Evolutionary conservation across 345 rosid species (phyloP).

Genomic region (Rhizophora apiculata): DNA sequence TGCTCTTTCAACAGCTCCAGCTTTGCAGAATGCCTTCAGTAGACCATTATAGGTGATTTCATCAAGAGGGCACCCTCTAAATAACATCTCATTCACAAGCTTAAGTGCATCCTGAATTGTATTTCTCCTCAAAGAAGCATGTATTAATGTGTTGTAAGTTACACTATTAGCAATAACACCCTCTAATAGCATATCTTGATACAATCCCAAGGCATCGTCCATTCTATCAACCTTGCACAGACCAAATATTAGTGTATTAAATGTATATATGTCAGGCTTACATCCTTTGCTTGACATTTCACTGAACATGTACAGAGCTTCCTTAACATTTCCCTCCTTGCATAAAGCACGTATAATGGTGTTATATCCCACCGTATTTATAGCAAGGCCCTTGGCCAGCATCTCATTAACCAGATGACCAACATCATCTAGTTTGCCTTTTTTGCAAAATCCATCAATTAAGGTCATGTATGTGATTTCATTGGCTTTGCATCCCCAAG

Average conservation of each 20-base stretch:
- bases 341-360: conserved; percentile 59
- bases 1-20: conserved; percentile 64
- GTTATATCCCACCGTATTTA: conserved; percentile 79
- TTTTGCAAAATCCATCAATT: conserved; percentile 66
- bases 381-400: conserved; percentile 47
- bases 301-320: conserved; percentile 48
- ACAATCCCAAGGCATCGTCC: conserved; percentile 58
- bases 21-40: conserved; percentile 60
- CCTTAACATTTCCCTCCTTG: conserved; percentile 47
- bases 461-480: conserved; percentile 56
- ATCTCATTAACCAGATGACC: conserved; percentile 43
- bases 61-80: conserved; percentile 67
- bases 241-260: conserved; percentile 69
- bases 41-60: conserved; percentile 73
- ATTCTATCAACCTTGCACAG: conserved; percentile 56
- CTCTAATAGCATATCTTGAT: conserved; percentile 63
- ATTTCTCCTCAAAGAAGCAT: conserved; percentile 54
- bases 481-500: conserved; percentile 60
- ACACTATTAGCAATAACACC: conserved; percentile 78
- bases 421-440: conserved; percentile 54
- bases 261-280: conserved; percentile 74
- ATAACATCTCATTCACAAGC: conserved; percentile 74
- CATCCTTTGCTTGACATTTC: conserved; percentile 78
- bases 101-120: conserved; percentile 64
- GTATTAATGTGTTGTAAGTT: conserved; percentile 73